Conservation (phyloP, 192 early-diverging fungal species). For the Podila epicladia region DNA sequence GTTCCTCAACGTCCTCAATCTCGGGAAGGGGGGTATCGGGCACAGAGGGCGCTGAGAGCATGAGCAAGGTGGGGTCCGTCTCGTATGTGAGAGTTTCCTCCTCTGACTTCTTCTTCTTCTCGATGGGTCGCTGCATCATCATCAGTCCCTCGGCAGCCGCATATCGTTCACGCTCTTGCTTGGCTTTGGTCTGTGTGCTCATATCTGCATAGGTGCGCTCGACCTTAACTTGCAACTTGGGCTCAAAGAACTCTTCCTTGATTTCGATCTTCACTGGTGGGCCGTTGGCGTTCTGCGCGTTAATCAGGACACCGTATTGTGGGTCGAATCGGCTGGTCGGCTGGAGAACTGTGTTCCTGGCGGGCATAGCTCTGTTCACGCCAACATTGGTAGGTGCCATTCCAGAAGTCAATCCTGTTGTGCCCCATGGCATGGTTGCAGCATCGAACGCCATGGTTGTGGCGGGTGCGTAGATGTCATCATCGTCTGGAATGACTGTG, state of each 20-base stretch:
- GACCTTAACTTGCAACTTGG: constrained; percentile 21
- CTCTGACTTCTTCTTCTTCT: constrained; percentile 9
- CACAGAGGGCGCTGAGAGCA: constrained; percentile 32
- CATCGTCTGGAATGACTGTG: constrained; percentile 28
- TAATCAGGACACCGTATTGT: not conserved
- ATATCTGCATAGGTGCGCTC: constrained; percentile 41
- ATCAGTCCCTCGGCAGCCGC: constrained; percentile 23
- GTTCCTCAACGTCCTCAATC: constrained; percentile 4
- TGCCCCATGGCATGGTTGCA: constrained; percentile 18
- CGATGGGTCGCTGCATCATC: constrained; percentile 15
- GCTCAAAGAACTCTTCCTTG: constrained; percentile 30
- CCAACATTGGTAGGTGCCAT: constrained; percentile 8
- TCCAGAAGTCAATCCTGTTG: not conserved
- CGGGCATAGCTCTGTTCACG: constrained; percentile 13
- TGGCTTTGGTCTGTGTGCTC: constrained; percentile 47
- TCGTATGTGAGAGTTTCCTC: not conserved
- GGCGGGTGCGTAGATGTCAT: not conserved
- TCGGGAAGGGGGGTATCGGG: constrained; percentile 30
- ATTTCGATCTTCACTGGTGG: constrained; percentile 18
- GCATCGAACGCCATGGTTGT: constrained; percentile 13
- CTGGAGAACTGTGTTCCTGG: constrained; percentile 11
- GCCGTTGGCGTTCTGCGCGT: constrained; percentile 1
- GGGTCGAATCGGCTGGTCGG: constrained; percentile 8
- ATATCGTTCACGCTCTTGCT: constrained; percentile 11
- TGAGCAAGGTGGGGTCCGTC: constrained; percentile 20